phyloP scores from a whole-genome alignment of 2,329 filamentous ascomycete genomes.

The Didymella pomorum region DNA sequence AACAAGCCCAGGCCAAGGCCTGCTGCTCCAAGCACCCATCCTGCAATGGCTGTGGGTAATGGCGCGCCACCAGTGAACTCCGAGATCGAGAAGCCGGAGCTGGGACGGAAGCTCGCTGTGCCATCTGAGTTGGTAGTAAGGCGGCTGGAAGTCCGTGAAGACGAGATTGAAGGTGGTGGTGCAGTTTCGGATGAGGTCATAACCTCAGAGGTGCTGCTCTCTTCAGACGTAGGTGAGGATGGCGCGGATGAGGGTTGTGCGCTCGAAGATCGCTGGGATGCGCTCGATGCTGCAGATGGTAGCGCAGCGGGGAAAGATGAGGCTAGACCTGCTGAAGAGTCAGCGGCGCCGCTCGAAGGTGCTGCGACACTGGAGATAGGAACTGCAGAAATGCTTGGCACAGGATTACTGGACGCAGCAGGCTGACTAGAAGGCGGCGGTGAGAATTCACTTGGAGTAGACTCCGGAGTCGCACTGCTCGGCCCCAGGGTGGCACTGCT shows the following conservation, averaged over 20 bases:
- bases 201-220: slow-evolving; percentile 3
- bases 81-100: slow-evolving; percentile 6
- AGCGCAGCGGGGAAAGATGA: slow-evolving; percentile 13
- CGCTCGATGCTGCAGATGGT: not conserved
- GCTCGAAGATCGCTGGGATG: not conserved
- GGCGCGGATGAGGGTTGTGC: not conserved
- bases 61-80: slow-evolving; percentile 28
- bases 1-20: slow-evolving; percentile 35
- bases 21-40: slow-evolving; percentile 33
- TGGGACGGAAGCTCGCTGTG: slow-evolving; percentile 9
- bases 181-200: slow-evolving; percentile 4
- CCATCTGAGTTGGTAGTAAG: slow-evolving; percentile 15
- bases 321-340: slow-evolving; percentile 22
- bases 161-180: slow-evolving; percentile 6
- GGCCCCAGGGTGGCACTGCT: slow-evolving; percentile 19
- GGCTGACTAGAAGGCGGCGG: slow-evolving; percentile 10
- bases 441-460: slow-evolving; percentile 14
- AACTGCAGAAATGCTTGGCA: not conserved
- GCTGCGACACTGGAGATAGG: slow-evolving; percentile 11
- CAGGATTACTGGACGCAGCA: not conserved
- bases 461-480: slow-evolving; percentile 19
- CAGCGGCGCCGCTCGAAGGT: slow-evolving; percentile 23
- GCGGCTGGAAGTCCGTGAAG: slow-evolving; percentile 11
- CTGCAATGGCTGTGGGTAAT: slow-evolving; percentile 24
- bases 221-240: slow-evolving; percentile 2